Evolutionary conservation across 495 filamentous ascomycete genomes (phyloP).

Genomic region (Massariosphaeria phaeospora): DNA sequence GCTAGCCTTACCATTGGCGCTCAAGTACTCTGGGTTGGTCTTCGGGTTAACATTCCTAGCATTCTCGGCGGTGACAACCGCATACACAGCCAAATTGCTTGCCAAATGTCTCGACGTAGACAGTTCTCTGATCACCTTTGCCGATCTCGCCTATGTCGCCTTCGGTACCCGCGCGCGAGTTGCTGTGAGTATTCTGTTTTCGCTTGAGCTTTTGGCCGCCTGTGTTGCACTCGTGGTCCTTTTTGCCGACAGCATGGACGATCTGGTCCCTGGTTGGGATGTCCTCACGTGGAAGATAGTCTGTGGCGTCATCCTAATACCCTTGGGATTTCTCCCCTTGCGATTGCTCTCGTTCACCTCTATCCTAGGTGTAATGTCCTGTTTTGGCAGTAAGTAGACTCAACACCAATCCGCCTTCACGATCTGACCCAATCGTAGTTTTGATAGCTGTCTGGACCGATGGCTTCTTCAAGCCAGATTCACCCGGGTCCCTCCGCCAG

Average conservation of each 20-base stretch:
- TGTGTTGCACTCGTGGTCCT: constrained; percentile 89
- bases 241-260: constrained; percentile 84
- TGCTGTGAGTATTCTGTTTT: constrained; percentile 78
- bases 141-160: constrained; percentile 86
- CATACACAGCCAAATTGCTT: constrained; percentile 81
- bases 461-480: constrained; percentile 72
- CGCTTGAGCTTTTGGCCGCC: constrained; percentile 78
- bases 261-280: constrained; percentile 68
- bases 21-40: constrained; percentile 89
- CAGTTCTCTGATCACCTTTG: constrained; percentile 76
- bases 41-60: constrained; percentile 72
- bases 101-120: constrained; percentile 87
- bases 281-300: constrained; percentile 79
- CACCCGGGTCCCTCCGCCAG: constrained; percentile 76
- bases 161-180: constrained; percentile 81
- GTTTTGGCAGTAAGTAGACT: constrained; percentile 69
- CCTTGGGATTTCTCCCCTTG: constrained; percentile 80
- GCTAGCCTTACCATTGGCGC: constrained; percentile 78
- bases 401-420: background rate
- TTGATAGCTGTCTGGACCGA: constrained; percentile 74
- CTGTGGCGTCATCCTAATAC: constrained; percentile 73
- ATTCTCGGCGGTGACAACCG: constrained; percentile 67
- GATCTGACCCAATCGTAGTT: constrained; percentile 50
- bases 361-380: constrained; percentile 82
- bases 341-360: constrained; percentile 83